These are phyloP conservation scores for Eucalyptus curtisii DNA, from an alignment of 345 rosid species.

Conservation along the genomic window DNA sequence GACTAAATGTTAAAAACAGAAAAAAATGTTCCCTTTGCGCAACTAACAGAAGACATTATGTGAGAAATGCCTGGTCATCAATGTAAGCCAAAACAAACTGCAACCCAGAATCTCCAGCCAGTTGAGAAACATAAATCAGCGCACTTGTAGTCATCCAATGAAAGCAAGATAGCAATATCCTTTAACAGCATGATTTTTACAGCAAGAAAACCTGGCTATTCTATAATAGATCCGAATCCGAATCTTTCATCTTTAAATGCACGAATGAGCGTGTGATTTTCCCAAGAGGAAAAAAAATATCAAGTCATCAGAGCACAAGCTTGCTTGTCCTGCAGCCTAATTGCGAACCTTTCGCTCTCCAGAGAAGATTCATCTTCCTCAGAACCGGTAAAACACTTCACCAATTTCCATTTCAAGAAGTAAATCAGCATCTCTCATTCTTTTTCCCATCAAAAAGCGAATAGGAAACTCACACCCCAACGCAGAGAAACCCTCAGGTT, in stretches of 20 bases:
- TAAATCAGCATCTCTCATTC: not conserved
- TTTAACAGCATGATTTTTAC: not conserved
- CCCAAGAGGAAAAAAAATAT: not conserved
- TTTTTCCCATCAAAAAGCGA: not conserved
- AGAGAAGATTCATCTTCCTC: not conserved
- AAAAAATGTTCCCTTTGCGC: not conserved
- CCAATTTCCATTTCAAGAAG: not conserved
- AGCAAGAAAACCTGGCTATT: not conserved
- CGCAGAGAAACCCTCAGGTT: not conserved
- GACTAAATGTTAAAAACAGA: not conserved
- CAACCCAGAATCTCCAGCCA: not conserved
- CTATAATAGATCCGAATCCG: not conserved
- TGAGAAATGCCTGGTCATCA: not conserved
- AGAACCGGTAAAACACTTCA: not conserved
- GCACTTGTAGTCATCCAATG: not conserved
- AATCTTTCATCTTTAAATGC: not conserved
- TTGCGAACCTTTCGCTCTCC: not conserved
- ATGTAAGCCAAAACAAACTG: not conserved
- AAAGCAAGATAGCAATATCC: not conserved
- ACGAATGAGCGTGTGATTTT: not conserved
- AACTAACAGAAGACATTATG: not conserved
- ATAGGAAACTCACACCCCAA: not conserved
- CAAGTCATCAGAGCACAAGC: not conserved
- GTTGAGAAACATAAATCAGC: not conserved
- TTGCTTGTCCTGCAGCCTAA: not conserved